Percentiles rank a stretch among this genome's conserved stretches.
These are phyloP conservation scores for Phytophthora litchii DNA, from an alignment of 352 stramenopile genomes.

Conservation along the genomic window DNA sequence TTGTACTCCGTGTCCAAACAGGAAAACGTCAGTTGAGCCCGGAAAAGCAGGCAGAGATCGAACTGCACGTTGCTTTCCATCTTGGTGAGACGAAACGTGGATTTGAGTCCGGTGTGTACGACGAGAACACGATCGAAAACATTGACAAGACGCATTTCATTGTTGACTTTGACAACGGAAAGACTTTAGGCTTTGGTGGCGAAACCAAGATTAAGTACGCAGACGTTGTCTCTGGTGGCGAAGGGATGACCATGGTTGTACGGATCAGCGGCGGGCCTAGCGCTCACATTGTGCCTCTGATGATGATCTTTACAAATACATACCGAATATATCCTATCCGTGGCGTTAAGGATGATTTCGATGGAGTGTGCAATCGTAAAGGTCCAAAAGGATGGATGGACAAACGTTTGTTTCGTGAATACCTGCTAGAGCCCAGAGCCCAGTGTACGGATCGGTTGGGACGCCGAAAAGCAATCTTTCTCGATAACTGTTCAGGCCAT, in stretches of 20 bases:
- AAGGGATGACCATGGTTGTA: constrained; percentile 41
- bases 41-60: neutral
- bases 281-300: neutral
- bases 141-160: constrained; percentile 42
- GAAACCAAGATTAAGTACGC: constrained; percentile 29
- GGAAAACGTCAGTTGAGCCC: neutral
- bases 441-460: neutral
- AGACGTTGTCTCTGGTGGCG: constrained; percentile 20
- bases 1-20: neutral
- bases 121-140: constrained; percentile 31
- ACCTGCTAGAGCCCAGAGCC: neutral
- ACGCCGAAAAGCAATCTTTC: neutral
- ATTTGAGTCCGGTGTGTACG: neutral
- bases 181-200: constrained; percentile 18
- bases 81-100: neutral
- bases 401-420: neutral
- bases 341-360: neutral
- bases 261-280: constrained; percentile 1
- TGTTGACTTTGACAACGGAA: constrained; percentile 30
- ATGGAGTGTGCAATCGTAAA: neutral
- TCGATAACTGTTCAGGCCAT: constrained; percentile 1
- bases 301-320: neutral
- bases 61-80: neutral
- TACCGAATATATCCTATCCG: neutral
- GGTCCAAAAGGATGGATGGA: neutral